Percentiles rank a stretch among this genome's conserved stretches.
These are phyloP conservation scores for Saitozyma podzolica DNA, from an alignment of 768 basidiomycete species.

Conservation along the genomic window DNA sequence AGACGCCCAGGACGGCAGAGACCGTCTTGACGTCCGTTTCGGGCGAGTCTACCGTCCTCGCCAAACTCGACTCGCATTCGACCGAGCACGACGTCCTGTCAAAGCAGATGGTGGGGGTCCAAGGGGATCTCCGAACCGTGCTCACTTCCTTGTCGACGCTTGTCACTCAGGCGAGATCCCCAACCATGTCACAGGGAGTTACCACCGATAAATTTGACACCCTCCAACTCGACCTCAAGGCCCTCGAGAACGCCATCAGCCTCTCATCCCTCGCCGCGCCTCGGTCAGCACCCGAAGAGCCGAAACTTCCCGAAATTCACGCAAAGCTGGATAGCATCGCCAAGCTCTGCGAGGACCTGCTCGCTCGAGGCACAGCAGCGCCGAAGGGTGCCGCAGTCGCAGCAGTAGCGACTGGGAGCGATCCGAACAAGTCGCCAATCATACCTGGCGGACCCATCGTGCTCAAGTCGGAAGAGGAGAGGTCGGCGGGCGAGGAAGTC, in stretches of 20 bases:
- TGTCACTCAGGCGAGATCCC: conserved; percentile 5
- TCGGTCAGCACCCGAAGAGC: conserved; percentile 1
- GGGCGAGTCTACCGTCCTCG: conserved; percentile 26
- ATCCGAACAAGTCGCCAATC: not conserved
- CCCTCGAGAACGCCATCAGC: conserved; percentile 40
- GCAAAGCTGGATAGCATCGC: conserved; percentile 42
- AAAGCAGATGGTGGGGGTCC: conserved; percentile 32
- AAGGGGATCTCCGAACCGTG: conserved; percentile 23
- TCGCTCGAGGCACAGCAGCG: conserved; percentile 12
- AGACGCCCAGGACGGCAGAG: conserved; percentile 22
- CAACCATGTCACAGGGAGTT: not conserved
- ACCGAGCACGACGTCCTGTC: conserved; percentile 24
- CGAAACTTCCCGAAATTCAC: conserved; percentile 27
- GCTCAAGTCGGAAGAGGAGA: conserved; percentile 27
- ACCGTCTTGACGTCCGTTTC: conserved; percentile 9
- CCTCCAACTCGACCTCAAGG: conserved; percentile 38
- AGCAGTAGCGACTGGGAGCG: conserved; percentile 1
- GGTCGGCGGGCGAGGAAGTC: conserved; percentile 40
- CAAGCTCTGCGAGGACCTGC: conserved; percentile 34
- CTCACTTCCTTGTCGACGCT: conserved; percentile 22
- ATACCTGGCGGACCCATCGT: conserved; percentile 1
- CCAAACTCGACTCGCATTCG: conserved; percentile 33
- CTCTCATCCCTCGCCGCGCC: conserved; percentile 20
- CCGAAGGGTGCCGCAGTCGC: not conserved
- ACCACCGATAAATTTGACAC: conserved; percentile 33